Conservation (phyloP, 495 filamentous ascomycete species). For the Penicillium dipodomyicola region DNA sequence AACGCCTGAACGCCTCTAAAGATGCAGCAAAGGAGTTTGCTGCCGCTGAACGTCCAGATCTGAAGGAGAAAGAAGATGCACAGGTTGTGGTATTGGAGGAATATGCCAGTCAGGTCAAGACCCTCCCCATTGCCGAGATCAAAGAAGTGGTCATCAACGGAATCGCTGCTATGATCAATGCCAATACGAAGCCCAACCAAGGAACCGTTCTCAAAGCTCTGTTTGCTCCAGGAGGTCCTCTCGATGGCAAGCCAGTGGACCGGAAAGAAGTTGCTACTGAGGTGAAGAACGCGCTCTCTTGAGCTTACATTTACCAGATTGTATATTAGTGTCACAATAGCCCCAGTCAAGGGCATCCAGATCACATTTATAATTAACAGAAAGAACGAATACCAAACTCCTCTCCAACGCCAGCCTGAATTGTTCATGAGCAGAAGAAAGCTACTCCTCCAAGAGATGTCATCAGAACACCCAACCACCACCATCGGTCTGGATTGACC, state of each 20-base stretch:
- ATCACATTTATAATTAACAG: slow-evolving; percentile 10
- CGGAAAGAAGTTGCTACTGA: slow-evolving; percentile 47
- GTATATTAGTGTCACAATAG: slow-evolving; percentile 27
- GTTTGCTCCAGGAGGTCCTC: slow-evolving; percentile 43
- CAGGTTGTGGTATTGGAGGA: slow-evolving; percentile 56
- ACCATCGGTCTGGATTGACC: slow-evolving; percentile 57
- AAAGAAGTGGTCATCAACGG: slow-evolving; percentile 42
- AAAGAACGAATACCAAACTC: slow-evolving; percentile 5
- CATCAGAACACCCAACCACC: slow-evolving; percentile 70
- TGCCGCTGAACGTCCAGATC: slow-evolving; percentile 50
- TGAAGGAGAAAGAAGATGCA: slow-evolving; percentile 56
- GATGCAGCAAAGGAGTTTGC: slow-evolving; percentile 53
- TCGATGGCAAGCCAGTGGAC: slow-evolving; percentile 56
- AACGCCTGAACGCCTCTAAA: slow-evolving; percentile 48
- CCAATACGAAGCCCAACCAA: slow-evolving; percentile 42
- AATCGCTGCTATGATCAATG: slow-evolving; percentile 42
- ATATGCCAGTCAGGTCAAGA: slow-evolving; percentile 54
- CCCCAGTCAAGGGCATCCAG: slow-evolving; percentile 7
- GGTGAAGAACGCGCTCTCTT: slow-evolving; percentile 41
- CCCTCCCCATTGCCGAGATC: slow-evolving; percentile 50
- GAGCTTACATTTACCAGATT: slow-evolving; percentile 13
- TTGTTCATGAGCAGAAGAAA: slow-evolving; percentile 34
- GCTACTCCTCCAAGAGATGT: slow-evolving; percentile 56
- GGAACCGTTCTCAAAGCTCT: slow-evolving; percentile 50
- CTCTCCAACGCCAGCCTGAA: not conserved